phyloP scores from a whole-genome alignment of 106 monocot genomes.

The Allium cepa region DNA sequence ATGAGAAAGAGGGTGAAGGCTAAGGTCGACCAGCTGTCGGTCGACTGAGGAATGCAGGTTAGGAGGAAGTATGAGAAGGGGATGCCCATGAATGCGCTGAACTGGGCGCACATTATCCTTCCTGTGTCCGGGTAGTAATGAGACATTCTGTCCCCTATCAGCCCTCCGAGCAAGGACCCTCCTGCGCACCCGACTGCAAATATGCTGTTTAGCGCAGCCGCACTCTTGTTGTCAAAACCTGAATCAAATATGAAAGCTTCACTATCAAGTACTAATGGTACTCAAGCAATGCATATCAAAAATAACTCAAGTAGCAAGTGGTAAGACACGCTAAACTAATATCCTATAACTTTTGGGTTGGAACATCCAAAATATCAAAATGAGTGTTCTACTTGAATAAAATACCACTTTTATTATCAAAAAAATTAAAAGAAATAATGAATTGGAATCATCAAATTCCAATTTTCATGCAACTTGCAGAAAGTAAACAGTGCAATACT shows the following conservation, averaged over 20 bases:
- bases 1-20: slow-evolving; percentile 74
- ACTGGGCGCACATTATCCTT: slow-evolving; percentile 88
- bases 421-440: too few relatives aligned
- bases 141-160: slow-evolving; percentile 63
- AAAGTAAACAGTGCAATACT: too few relatives aligned
- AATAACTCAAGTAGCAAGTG: too few relatives aligned
- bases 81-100: slow-evolving; percentile 93
- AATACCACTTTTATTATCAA: too few relatives aligned
- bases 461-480: too few relatives aligned
- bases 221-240: slow-evolving; percentile 80
- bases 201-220: slow-evolving; percentile 76
- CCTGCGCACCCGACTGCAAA: slow-evolving; percentile 75
- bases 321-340: too few relatives aligned
- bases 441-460: too few relatives aligned
- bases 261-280: too few relatives aligned
- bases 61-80: slow-evolving; percentile 87
- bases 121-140: slow-evolving; percentile 49
- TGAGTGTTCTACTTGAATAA: too few relatives aligned
- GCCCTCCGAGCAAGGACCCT: slow-evolving; percentile 67
- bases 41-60: slow-evolving; percentile 51
- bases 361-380: too few relatives aligned
- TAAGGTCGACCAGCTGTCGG: slow-evolving; percentile 34
- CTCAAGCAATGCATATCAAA: too few relatives aligned
- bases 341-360: too few relatives aligned
- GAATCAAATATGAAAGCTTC: slow-evolving; percentile 2